These are phyloP conservation scores for Paecilomyces niveus DNA, from an alignment of 2,329 filamentous ascomycete species.

Conservation along the genomic window DNA sequence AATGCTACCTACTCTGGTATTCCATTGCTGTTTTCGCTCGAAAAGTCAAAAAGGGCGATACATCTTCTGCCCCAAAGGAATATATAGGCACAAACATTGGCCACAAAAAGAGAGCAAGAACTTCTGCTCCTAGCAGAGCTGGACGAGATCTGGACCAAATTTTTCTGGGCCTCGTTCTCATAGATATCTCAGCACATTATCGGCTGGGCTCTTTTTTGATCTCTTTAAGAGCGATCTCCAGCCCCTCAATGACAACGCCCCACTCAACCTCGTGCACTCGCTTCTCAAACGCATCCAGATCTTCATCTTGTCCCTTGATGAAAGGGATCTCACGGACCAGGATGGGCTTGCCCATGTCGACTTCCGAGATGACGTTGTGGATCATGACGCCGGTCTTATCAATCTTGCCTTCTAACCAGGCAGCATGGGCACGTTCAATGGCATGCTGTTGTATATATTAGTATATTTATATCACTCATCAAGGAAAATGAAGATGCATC, in stretches of 20 bases:
- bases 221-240: constrained; percentile 27
- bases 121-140: too few species aligned
- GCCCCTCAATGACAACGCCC: constrained; percentile 69
- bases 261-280: constrained; percentile 74
- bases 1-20: too few species aligned
- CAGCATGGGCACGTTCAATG: constrained; percentile 70
- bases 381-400: constrained; percentile 76
- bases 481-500: too few species aligned
- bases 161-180: not conserved
- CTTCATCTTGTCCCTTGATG: constrained; percentile 54
- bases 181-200: not conserved
- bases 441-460: constrained; percentile 41
- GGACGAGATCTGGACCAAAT: too few species aligned
- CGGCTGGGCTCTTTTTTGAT: constrained; percentile 14
- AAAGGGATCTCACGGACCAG: constrained; percentile 61
- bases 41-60: too few species aligned
- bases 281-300: constrained; percentile 58
- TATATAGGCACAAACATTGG: too few species aligned
- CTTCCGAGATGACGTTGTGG: constrained; percentile 73
- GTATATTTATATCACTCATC: not conserved
- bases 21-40: too few species aligned
- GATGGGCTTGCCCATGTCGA: constrained; percentile 73
- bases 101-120: too few species aligned
- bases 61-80: too few species aligned
- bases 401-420: constrained; percentile 62